Base-by-base conservation (phyloP, 2,329 filamentous ascomycete genomes). In the Cercospora citrullina region DNA sequence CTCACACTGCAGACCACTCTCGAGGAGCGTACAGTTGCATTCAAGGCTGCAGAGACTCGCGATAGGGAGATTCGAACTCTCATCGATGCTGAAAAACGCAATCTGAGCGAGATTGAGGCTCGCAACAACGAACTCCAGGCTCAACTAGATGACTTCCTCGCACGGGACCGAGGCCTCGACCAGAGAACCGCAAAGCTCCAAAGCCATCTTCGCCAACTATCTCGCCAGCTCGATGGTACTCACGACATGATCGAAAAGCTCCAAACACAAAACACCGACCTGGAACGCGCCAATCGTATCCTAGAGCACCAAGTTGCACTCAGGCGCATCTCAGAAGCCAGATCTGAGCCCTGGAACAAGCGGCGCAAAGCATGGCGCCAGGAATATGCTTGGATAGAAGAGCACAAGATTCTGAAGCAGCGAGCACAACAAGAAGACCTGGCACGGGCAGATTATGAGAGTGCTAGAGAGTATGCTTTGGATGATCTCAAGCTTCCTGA, bases 201-300 rank as follows among this genome's bases (percentile, higher is more conserved):
- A 33, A 33, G 30, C 16, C 53, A 58, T 9, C 26, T 58, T 7
- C 26, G 30, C 6, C 53, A 33, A 10, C n/a, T 58, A 0, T 30
- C 53, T 7, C 26, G 26, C 26, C 30, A 58, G 14, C 28, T 58
- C 16, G 12, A 58, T 5, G 28, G 53, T 16, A 33, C 53, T 2
- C 53, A 58, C 53, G 53, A 58, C 53, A 58, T 58, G 26, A 31
- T 58, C 30, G 53, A 58, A 18, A 30, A 33, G n/a, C 53, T 58
- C 0, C 53, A 33, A 30, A 21, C 26, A 18, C 9, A 58, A 58
- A 58, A 58, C 5, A 28, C 53, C 30, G 53, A 33, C 6, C 3
- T 58, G 14, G 26, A 58, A 58, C 14, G 8, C 23, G 5, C 26
- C 53, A 58, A 58, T 16, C 53, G 30, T 9, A 26, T 3, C 8